A percentile compares a stretch with the other conserved stretches of the same genome.
phyloP scores from a whole-genome alignment of 352 stramenopile genomes.

The Albugo laibachii region DNA sequence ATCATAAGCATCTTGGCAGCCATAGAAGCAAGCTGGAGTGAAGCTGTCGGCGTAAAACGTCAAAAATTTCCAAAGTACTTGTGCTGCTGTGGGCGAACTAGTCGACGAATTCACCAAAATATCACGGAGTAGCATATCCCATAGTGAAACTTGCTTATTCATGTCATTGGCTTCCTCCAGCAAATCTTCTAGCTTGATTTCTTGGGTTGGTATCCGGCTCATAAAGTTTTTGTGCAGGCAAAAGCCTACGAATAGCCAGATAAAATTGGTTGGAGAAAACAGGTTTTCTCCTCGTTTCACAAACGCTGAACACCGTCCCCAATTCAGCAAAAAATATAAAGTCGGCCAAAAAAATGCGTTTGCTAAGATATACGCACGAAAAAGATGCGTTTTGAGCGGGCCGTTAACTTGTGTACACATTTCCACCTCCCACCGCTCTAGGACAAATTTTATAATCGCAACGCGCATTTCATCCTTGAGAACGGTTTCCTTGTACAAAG shows the following conservation, averaged over 20 bases:
- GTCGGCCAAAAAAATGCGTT: conserved; percentile 60
- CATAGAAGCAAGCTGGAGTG: conserved; percentile 22
- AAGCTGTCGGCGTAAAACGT: conserved; percentile 27
- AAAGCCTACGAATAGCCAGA: conserved; percentile 57
- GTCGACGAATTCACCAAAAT: conserved; percentile 8
- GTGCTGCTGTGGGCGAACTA: conserved; percentile 10
- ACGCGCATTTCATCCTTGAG: conserved; percentile 29
- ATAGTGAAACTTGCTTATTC: conserved; percentile 45
- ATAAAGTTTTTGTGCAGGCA: conserved; percentile 30
- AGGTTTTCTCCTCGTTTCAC: conserved; percentile 39
- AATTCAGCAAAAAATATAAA: conserved; percentile 51
- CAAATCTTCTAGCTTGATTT: conserved; percentile 12
- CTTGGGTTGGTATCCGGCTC: conserved; percentile 12
- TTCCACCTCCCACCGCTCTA: conserved; percentile 42
- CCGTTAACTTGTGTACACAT: conserved; percentile 30
- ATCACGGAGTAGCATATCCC: conserved; percentile 23
- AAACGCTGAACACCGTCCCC: conserved; percentile 44
- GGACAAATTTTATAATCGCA: conserved; percentile 38
- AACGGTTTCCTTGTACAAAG: conserved; percentile 14
- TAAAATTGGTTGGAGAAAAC: conserved; percentile 40
- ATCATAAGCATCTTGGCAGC: conserved; percentile 38
- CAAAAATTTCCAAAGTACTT: conserved; percentile 40
- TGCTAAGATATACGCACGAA: conserved; percentile 38
- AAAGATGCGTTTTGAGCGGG: conserved; percentile 48
- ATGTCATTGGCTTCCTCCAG: conserved; percentile 15